Evolutionary conservation across 164 flowering plant genomes (phyloP), one percentile per base, ranked within the genome.

Genomic region (Piper longum): DNA sequence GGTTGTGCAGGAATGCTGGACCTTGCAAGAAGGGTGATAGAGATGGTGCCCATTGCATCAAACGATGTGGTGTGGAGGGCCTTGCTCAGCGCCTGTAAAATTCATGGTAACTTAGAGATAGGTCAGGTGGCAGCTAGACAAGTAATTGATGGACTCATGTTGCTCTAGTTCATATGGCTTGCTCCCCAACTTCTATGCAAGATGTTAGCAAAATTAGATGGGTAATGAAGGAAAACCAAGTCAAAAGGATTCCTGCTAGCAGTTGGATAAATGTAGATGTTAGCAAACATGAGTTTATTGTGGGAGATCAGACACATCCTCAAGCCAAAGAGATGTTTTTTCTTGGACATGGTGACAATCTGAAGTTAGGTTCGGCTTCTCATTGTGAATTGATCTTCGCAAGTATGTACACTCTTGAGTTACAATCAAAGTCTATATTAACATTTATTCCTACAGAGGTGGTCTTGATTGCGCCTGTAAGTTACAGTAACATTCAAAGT

Each of bases 181-280:
- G 41, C 62, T 88, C 8, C 83, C 91, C 6, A 81, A 81, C 66
- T 69, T 84, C 55, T 85, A 79, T 76, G 85, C 89, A 70, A 57
- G 75, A 78, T 64, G 88, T 70, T 59, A 68, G 66, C 3, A 70
- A 66, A 66, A 70, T 85, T 51, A 76, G 87, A 69, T 67, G 36
- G 45, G 63, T 66, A 67, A 84, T 88, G 91, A 80, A 72, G 66
- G 71, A 78, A 42, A 74, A 65, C 39, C 74, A 73, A 4, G 41
- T 85, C 3, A 64, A 70, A 67, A 86, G 82, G 74, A 54, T 75
- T 63, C 89, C 88, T 7, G 95, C 91, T 42, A 79, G 83, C 68
- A 88, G 95, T 66, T 80, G 81, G 80, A 80, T 88, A 64, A 89
- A 81, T 61, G 66, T 87, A 5, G 77, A 80, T 56, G 87, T 88